These are phyloP conservation scores for Neurospora sp. DNA, from an alignment of 2,329 filamentous ascomycete species.

Conservation along the genomic window DNA sequence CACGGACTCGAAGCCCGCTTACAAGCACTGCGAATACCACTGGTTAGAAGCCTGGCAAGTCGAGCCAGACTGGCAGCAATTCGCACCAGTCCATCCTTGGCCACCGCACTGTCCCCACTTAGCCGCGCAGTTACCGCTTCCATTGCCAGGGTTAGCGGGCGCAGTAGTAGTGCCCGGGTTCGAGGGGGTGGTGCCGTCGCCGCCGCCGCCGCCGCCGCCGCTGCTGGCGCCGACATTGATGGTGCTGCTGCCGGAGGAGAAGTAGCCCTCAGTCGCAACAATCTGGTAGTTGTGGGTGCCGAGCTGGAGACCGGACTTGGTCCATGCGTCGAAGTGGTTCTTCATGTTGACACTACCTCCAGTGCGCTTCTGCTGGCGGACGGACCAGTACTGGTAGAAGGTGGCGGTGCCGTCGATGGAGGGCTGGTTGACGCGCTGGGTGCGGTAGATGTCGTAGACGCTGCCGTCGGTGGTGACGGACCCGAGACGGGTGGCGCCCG, in stretches of 20 bases:
- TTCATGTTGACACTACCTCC: constrained; percentile 39
- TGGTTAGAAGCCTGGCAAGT: constrained; percentile 23
- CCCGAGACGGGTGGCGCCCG: constrained; percentile 24
- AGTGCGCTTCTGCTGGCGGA: constrained; percentile 36
- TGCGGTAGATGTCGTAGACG: constrained; percentile 28
- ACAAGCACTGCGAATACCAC: constrained; percentile 24
- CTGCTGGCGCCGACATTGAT: constrained; percentile 25
- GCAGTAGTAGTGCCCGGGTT: neutral
- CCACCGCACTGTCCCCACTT: constrained; percentile 27
- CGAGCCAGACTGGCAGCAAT: constrained; percentile 23
- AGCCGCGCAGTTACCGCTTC: constrained; percentile 16
- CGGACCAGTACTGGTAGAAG: constrained; percentile 42
- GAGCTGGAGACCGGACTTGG: constrained; percentile 31
- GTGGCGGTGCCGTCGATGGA: constrained; percentile 37
- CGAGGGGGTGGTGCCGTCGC: constrained; percentile 5
- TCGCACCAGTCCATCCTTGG: constrained; percentile 22
- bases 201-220: constrained; percentile 7
- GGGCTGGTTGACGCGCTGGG: constrained; percentile 29
- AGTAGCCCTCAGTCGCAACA: constrained; percentile 42
- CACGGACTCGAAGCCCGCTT: neutral
- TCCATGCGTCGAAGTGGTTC: constrained; percentile 47
- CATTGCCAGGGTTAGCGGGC: neutral
- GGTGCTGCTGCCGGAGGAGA: constrained; percentile 35
- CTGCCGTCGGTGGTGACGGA: constrained; percentile 25
- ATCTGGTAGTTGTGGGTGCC: constrained; percentile 45